Conservation (phyloP, 1,284 basidiomycete species). For the Microbotryum lychnidis-dioicae region DNA sequence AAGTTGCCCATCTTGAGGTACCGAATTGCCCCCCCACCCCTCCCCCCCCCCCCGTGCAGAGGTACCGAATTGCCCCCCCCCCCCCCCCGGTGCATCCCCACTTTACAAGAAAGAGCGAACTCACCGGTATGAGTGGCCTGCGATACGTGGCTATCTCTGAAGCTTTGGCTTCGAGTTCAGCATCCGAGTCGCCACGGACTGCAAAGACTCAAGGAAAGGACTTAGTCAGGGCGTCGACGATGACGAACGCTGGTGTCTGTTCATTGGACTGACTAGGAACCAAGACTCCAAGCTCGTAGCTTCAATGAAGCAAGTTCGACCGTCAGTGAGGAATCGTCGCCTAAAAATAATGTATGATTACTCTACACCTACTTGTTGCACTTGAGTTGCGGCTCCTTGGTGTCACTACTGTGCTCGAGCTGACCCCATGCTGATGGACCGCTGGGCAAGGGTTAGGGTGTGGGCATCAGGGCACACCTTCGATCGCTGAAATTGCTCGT, state of each 20-base stretch:
- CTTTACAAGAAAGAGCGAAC: neutral
- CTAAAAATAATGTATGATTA: no score
- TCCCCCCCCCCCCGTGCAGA: neutral
- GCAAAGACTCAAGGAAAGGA: neutral
- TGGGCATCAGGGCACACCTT: neutral
- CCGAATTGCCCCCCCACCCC: no score
- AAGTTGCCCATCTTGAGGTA: neutral
- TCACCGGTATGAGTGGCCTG: constrained; percentile 14
- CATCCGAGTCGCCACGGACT: constrained; percentile 18
- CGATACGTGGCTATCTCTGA: constrained; percentile 18
- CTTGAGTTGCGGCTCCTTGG: neutral
- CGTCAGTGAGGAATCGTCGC: no score
- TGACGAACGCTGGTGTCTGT: neutral
- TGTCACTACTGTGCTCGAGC: constrained; percentile 3
- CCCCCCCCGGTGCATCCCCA: no score
- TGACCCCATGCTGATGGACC: constrained; percentile 24
- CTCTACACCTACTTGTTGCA: constrained; percentile 7
- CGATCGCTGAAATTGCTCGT: neutral
- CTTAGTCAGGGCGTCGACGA: neutral
- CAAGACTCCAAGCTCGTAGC: constrained; percentile 25
- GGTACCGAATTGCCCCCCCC: no score
- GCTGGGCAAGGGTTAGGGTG: constrained; percentile 1
- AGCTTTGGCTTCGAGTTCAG: constrained; percentile 19
- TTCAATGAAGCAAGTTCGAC: no score
- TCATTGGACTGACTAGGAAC: constrained; percentile 9